These are phyloP conservation scores for Huntiella abstrusa DNA, from an alignment of 2,329 filamentous ascomycete genomes.

Conservation along the genomic window DNA sequence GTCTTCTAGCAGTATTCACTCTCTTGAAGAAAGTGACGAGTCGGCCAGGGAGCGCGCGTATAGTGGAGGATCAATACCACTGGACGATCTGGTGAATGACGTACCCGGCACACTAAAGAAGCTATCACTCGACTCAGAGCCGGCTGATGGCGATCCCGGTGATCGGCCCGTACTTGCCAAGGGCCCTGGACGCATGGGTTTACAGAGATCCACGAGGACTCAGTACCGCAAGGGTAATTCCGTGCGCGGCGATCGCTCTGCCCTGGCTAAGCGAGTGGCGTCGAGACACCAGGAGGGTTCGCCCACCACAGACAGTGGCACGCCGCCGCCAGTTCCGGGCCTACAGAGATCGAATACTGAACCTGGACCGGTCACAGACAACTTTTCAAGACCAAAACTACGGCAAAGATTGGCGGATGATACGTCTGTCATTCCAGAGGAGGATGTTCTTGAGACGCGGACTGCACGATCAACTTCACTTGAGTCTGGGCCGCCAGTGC, in stretches of 20 bases:
- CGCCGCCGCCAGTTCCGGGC: constrained; percentile 20
- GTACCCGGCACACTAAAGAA: constrained; percentile 53
- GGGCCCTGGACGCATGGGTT: constrained; percentile 48
- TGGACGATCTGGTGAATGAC: constrained; percentile 72
- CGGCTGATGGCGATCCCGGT: constrained; percentile 24
- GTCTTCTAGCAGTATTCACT: constrained; percentile 39
- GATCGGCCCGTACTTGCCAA: constrained; percentile 77
- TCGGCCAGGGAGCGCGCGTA: constrained; percentile 53
- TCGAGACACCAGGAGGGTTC: constrained; percentile 9
- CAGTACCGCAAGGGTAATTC: constrained; percentile 77
- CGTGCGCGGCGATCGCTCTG: constrained; percentile 55
- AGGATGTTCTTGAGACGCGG: background rate
- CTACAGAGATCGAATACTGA: constrained; percentile 52
- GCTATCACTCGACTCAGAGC: constrained; percentile 38
- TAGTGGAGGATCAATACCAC: constrained; percentile 26
- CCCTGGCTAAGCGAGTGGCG: constrained; percentile 53
- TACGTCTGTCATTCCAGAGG: constrained; percentile 7
- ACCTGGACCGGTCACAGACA: constrained; percentile 31
- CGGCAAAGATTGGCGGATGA: constrained; percentile 30
- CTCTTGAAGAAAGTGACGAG: constrained; percentile 67
- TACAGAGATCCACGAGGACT: constrained; percentile 80
- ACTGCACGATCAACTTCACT: constrained; percentile 10
- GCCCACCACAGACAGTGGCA: constrained; percentile 15
- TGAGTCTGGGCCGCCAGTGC: constrained; percentile 22
- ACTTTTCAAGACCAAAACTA: constrained; percentile 42